Percentiles rank a stretch among this genome's conserved stretches.
phyloP scores from a whole-genome alignment of 495 filamentous ascomycete genomes.

The Aspergillus sclerotiicarbonarius region DNA sequence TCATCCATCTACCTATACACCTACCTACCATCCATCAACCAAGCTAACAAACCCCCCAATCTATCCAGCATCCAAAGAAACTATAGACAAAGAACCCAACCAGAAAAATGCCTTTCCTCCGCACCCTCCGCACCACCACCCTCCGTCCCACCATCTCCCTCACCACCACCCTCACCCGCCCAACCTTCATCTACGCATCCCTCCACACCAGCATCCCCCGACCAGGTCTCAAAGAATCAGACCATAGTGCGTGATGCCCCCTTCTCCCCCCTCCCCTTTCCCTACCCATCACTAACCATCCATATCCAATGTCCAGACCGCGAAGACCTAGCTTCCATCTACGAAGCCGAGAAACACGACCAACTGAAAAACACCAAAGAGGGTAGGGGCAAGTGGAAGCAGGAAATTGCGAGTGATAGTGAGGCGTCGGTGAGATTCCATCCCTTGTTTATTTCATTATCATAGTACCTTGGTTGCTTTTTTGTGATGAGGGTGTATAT shows the following conservation, averaged over 20 bases:
- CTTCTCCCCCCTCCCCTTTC: background rate
- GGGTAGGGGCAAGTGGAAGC: conserved; percentile 78
- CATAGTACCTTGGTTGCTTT: no score
- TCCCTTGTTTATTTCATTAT: background rate
- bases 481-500: no score
- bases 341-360: conserved; percentile 72
- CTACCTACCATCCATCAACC: background rate
- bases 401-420: conserved; percentile 73
- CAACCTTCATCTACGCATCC: conserved; percentile 5
- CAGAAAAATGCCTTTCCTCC: conserved; percentile 33
- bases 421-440: conserved; percentile 65
- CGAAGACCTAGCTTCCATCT: conserved; percentile 41
- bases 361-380: conserved; percentile 65
- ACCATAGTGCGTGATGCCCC: conserved; percentile 25
- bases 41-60: background rate
- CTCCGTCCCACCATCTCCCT: conserved; percentile 18
- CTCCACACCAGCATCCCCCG: conserved; percentile 33
- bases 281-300: background rate
- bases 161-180: conserved; percentile 11
- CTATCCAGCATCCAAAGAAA: background rate
- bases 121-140: conserved; percentile 25
- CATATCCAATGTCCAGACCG: conserved; percentile 29
- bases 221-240: conserved; percentile 32
- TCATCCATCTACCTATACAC: no score
- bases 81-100: background rate